Percentiles rank a stretch among this genome's conserved stretches.
Conservation (phyloP, 1,284 basidiomycete species). For the Pseudozyma pruni region DNA sequence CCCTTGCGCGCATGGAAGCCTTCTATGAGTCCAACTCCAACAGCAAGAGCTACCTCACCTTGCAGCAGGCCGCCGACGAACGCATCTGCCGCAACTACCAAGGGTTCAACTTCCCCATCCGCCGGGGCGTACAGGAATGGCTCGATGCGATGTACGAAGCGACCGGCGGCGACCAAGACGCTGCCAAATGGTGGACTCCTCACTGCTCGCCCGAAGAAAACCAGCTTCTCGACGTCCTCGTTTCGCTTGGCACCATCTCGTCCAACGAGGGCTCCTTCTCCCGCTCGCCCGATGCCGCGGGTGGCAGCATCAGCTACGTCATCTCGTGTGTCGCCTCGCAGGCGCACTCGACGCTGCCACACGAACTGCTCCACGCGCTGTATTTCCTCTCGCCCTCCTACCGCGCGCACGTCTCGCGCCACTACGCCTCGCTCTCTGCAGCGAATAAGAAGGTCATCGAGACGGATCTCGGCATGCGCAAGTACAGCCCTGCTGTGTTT, state of each 20-base stretch:
- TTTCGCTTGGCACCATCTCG: conserved; percentile 22
- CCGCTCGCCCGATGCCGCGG: conserved; percentile 7
- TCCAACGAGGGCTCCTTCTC: conserved; percentile 22
- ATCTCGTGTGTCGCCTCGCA: conserved; percentile 55
- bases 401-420: conserved; percentile 29
- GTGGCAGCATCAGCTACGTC: conserved; percentile 39
- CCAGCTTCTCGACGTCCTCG: conserved; percentile 44
- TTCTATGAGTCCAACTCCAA: conserved; percentile 59
- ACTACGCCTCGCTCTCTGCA: conserved; percentile 39
- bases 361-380: conserved; percentile 62
- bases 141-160: conserved; percentile 51
- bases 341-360: conserved; percentile 50
- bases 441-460: conserved; percentile 49
- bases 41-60: conserved; percentile 40
- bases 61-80: conserved; percentile 43
- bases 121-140: conserved; percentile 50
- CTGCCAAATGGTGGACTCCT: conserved; percentile 42
- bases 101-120: conserved; percentile 62
- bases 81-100: conserved; percentile 61
- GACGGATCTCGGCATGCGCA: conserved; percentile 56
- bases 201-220: conserved; percentile 54
- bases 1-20: conserved; percentile 60
- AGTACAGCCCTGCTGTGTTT: conserved; percentile 55
- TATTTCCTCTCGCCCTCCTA: conserved; percentile 58
- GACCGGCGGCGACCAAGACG: conserved; percentile 3